These are phyloP conservation scores for Castanea crenata DNA, from an alignment of 306 rosid genomes.

Conservation along the genomic window DNA sequence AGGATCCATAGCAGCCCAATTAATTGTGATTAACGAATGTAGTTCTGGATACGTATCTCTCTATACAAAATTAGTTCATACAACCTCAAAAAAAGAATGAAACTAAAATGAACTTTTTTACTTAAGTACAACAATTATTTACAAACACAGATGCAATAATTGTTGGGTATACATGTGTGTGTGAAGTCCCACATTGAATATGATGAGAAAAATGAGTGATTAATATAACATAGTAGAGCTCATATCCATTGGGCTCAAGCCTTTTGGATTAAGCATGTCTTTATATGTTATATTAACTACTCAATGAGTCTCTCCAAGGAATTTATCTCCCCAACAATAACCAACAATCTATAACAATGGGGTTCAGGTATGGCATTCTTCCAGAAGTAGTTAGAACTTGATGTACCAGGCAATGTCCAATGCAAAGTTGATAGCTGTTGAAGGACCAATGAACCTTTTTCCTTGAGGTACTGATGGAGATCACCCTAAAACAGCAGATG, in stretches of 20 bases:
- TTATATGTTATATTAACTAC: no score
- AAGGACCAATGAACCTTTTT: conserved; percentile 67
- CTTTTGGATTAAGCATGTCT: no score
- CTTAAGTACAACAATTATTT: neutral
- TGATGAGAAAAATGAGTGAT: no score
- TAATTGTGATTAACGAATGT: no score
- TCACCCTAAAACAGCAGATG: conserved; percentile 65
- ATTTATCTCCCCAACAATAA: neutral
- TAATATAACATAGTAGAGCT: no score
- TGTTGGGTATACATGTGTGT: no score
- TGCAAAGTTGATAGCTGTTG: conserved; percentile 72
- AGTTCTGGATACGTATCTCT: neutral
- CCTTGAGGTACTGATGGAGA: conserved; percentile 91
- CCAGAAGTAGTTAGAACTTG: conserved; percentile 5
- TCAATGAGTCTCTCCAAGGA: no score
- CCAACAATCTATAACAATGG: neutral
- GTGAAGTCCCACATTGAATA: no score
- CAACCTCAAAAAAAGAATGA: neutral
- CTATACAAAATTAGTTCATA: neutral
- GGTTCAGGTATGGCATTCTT: neutral
- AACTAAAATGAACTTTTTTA: neutral
- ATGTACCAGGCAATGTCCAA: conserved; percentile 80
- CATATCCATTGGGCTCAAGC: no score
- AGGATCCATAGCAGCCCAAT: no score
- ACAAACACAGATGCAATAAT: neutral